Conservation (phyloP, 768 basidiomycete species). For the Termitomyces sp. region DNA sequence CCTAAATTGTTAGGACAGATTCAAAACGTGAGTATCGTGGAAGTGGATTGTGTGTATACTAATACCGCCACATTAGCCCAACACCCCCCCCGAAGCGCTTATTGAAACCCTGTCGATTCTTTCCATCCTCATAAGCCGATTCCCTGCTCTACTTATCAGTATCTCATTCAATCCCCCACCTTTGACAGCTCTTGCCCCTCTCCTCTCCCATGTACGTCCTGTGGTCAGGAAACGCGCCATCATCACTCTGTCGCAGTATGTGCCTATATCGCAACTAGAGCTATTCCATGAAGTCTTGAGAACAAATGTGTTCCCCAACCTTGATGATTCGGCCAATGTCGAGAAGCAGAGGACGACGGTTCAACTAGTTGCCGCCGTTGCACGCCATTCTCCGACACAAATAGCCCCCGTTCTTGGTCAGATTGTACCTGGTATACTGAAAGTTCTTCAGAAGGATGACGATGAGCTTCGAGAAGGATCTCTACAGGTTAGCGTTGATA, state of each 20-base stretch:
- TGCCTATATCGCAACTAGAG: slow-evolving; percentile 64
- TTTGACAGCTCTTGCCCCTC: slow-evolving; percentile 62
- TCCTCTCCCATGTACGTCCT: slow-evolving; percentile 71
- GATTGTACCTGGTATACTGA: slow-evolving; percentile 69
- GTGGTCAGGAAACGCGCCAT: slow-evolving; percentile 95
- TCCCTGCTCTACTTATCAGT: slow-evolving; percentile 64
- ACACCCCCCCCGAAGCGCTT: slow-evolving; percentile 75
- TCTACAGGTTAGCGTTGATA: slow-evolving; percentile 52
- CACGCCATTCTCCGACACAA: slow-evolving; percentile 67
- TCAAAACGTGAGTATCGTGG: slow-evolving; percentile 50
- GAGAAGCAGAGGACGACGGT: slow-evolving; percentile 78
- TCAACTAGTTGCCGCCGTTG: slow-evolving; percentile 76
- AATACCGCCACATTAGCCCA: slow-evolving; percentile 36
- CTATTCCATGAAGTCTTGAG: slow-evolving; percentile 62
- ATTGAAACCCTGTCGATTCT: slow-evolving; percentile 83
- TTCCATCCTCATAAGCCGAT: slow-evolving; percentile 84
- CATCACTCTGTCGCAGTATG: slow-evolving; percentile 77
- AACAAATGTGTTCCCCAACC: slow-evolving; percentile 57
- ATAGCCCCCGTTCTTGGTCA: slow-evolving; percentile 57
- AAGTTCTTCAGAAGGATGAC: slow-evolving; percentile 69
- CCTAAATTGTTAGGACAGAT: slow-evolving; percentile 82
- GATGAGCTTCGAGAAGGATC: slow-evolving; percentile 81
- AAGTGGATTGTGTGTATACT: neutral
- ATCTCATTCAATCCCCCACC: slow-evolving; percentile 54
- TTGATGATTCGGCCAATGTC: slow-evolving; percentile 45